Conservation (phyloP, 805 yeast genomes). For the Zygoascus ofunaensis region DNA sequence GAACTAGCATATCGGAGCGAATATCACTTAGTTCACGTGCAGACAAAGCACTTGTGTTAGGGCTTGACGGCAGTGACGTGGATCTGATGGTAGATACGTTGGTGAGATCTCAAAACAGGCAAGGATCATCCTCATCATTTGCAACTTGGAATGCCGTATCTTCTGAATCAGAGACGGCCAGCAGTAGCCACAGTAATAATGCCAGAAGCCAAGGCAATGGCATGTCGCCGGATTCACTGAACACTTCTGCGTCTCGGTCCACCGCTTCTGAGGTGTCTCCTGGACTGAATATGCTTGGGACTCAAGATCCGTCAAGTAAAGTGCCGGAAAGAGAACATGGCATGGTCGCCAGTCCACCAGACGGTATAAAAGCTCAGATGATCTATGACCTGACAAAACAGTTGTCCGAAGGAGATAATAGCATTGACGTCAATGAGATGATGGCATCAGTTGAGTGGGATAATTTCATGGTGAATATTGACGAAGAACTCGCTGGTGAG, state of each 20-base stretch:
- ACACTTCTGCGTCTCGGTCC: neutral
- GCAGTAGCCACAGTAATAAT: neutral
- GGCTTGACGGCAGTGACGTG: slow-evolving; percentile 14
- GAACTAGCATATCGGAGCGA: neutral
- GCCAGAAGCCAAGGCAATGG: slow-evolving; percentile 4
- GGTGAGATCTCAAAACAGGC: slow-evolving; percentile 3
- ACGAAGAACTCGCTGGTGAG: neutral
- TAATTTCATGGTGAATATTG: slow-evolving; percentile 13
- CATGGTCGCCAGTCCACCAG: neutral
- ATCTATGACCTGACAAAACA: neutral
- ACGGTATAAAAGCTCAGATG: neutral
- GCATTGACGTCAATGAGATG: slow-evolving; percentile 10
- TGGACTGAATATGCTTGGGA: neutral
- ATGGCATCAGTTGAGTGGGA: slow-evolving; percentile 20
- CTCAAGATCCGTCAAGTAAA: too few relatives aligned
- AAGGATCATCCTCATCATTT: neutral
- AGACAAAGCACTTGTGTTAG: slow-evolving; percentile 9
- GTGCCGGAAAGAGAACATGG: neutral
- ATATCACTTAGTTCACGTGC: neutral
- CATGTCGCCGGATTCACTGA: slow-evolving; percentile 10
- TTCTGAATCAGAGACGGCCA: neutral
- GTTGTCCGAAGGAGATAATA: slow-evolving; percentile 6
- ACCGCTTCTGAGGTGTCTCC: neutral
- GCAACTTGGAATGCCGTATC: slow-evolving; percentile 3
- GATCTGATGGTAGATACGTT: slow-evolving; percentile 5